Percentiles rank a stretch among this genome's conserved stretches.
Evolutionary conservation across 148 eudicot genomes (phyloP).

Genomic region (Fagopyrum homotropicum): DNA sequence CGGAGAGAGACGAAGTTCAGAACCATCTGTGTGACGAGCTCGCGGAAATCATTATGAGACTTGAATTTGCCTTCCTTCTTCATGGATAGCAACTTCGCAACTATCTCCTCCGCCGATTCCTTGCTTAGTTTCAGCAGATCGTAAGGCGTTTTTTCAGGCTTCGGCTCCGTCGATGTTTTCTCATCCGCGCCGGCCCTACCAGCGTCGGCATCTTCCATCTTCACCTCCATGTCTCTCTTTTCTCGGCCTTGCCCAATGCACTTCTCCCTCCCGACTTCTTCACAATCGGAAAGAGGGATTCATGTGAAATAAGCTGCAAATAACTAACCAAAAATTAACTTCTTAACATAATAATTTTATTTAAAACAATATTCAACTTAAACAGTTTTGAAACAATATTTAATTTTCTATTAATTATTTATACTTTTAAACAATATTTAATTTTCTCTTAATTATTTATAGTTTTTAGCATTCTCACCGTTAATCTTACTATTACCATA

Average conservation of each 20-base stretch:
- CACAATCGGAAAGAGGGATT: background rate
- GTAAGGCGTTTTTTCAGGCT: slow-evolving; percentile 36
- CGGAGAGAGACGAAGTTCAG: slow-evolving; percentile 84
- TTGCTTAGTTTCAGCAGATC: slow-evolving; percentile 51
- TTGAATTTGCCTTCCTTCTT: slow-evolving; percentile 50
- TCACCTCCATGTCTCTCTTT: slow-evolving; percentile 24
- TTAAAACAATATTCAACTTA: too few species aligned
- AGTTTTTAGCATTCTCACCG: too few species aligned
- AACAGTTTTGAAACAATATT: too few species aligned
- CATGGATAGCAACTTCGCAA: slow-evolving; percentile 62
- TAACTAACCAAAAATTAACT: too few species aligned
- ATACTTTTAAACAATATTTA: too few species aligned
- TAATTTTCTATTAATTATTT: too few species aligned
- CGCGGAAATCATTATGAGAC: slow-evolving; percentile 39
- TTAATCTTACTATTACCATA: too few species aligned
- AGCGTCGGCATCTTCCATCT: slow-evolving; percentile 50
- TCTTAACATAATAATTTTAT: too few species aligned
- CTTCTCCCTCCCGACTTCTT: background rate
- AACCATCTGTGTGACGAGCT: slow-evolving; percentile 65
- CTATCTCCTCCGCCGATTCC: slow-evolving; percentile 57
- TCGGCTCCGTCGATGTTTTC: background rate
- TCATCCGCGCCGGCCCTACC: slow-evolving; percentile 21
- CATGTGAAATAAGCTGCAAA: background rate
- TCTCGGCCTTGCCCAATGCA: background rate
- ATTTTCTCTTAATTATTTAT: too few species aligned